A percentile compares a stretch with the other conserved stretches of the same genome.
Conservation (phyloP, 164 flowering plant species). For the Annona cherimola region DNA sequence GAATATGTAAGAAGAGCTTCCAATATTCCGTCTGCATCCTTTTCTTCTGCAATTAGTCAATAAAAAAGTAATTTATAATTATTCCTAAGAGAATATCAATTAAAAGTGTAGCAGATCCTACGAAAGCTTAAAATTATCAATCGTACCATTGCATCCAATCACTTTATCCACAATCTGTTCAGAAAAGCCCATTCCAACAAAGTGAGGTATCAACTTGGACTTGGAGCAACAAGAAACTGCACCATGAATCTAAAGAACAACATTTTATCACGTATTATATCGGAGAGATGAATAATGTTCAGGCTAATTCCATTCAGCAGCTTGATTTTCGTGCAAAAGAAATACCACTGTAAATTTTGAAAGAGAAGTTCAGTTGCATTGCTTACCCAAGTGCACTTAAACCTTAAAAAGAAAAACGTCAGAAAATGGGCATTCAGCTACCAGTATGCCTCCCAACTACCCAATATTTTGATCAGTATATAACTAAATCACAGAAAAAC, state of each 20-base stretch:
- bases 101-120: conserved; percentile 1
- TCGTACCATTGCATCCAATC: conserved; percentile 63
- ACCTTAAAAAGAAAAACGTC: background rate
- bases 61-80: background rate
- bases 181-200: conserved; percentile 69
- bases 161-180: conserved; percentile 49
- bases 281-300: background rate
- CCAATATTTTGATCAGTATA: background rate
- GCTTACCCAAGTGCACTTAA: background rate
- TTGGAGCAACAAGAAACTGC: conserved; percentile 46
- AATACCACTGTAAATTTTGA: too few species aligned
- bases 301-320: background rate
- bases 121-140: background rate
- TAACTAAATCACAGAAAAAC: background rate
- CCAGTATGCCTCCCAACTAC: background rate
- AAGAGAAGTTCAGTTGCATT: background rate
- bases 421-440: background rate
- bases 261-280: background rate
- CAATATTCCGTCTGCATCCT: conserved; percentile 16
- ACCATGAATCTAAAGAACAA: conserved; percentile 41
- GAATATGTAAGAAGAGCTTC: conserved; percentile 26
- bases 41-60: conserved; percentile 17
- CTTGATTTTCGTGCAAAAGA: background rate
- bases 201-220: conserved; percentile 45
- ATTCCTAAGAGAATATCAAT: background rate